These are phyloP conservation scores for Immersiella caudata DNA, from an alignment of 495 filamentous ascomycete species.

Conservation along the genomic window DNA sequence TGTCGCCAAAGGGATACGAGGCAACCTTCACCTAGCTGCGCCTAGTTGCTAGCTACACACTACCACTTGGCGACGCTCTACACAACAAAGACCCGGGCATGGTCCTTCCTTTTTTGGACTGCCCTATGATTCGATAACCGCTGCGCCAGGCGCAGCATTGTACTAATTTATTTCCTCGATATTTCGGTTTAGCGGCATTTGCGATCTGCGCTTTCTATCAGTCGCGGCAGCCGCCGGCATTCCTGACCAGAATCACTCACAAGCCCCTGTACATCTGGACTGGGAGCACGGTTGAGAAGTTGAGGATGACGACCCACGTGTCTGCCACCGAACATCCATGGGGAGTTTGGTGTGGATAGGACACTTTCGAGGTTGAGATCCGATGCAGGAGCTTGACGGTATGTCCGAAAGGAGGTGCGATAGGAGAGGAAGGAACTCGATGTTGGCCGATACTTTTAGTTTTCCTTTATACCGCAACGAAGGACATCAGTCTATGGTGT, in stretches of 20 bases:
- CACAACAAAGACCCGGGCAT: not conserved
- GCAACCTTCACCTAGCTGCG: not conserved
- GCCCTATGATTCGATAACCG: slow-evolving; percentile 19
- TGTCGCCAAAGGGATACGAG: not conserved
- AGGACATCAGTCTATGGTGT: not conserved
- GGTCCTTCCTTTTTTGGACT: not conserved
- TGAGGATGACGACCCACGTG: not conserved
- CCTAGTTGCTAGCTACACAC: not conserved
- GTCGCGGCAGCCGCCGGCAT: not conserved
- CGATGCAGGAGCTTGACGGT: not conserved
- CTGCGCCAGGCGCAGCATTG: slow-evolving; percentile 19
- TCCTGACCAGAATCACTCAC: slow-evolving; percentile 7
- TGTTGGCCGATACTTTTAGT: not conserved
- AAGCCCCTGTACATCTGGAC: not conserved
- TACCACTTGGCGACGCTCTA: not conserved
- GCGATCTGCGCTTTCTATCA: slow-evolving; percentile 10
- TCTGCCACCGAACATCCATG: too few relatives aligned
- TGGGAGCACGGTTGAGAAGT: not conserved
- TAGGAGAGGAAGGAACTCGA: not conserved
- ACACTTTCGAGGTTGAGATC: too few relatives aligned
- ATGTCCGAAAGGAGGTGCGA: not conserved
- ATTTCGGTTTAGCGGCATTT: slow-evolving; percentile 20
- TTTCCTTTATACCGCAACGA: not conserved
- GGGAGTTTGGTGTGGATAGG: too few relatives aligned
- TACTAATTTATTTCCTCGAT: slow-evolving; percentile 28